Base-by-base conservation (phyloP, 345 rosid genomes). In the Acer campestre region DNA sequence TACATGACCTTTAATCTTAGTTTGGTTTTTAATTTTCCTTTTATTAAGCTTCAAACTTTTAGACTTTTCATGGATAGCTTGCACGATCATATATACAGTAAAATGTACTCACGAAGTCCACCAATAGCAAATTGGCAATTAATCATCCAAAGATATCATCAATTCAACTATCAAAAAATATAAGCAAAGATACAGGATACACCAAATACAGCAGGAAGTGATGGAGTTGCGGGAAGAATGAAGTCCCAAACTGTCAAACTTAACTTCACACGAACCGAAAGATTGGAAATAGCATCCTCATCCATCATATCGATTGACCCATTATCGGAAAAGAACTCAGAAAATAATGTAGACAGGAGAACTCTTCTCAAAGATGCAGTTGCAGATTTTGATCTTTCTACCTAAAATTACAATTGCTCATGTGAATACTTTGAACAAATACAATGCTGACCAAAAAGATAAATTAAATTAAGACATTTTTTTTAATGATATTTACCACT, bases 131-230 rank as follows among this genome's bases (percentile, higher is more conserved):
- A 22, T 42, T 55, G 20, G 17, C 20, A 68, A 65, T 12, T 40
- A 42, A 38, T 7, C 71, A 72, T 78, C 73, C 74, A 27, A 40
- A 25, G 38, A 75, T 8, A 70, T 61, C 69, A 67, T 48, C 63
- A 66, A 73, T 46, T 67, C 42, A 76, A n/a, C 20, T 31, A 63
- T 17, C 35, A 17, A 3, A 65, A 64, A 61, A 31, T 10, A 65
- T 65, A 6, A 35, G 53, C 62, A 75, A 79, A 68, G 56, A 74
- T 66, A 38, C 49, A 87, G 94, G 96, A 91, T 91, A 92, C 96
- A 80, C 97, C 99, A 88, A 95, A 89, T 76, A 95, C 98, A 75
- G 99, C 92, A 70, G 98, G 98, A n/a, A 93, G 93, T 66, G 99
- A 93, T 31, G 99, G 98, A 76, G 97, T 95, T 78, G 80, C 85